Base-by-base conservation (phyloP, 2,329 filamentous ascomycete genomes). In the Paracoccidioides brasiliensis region DNA sequence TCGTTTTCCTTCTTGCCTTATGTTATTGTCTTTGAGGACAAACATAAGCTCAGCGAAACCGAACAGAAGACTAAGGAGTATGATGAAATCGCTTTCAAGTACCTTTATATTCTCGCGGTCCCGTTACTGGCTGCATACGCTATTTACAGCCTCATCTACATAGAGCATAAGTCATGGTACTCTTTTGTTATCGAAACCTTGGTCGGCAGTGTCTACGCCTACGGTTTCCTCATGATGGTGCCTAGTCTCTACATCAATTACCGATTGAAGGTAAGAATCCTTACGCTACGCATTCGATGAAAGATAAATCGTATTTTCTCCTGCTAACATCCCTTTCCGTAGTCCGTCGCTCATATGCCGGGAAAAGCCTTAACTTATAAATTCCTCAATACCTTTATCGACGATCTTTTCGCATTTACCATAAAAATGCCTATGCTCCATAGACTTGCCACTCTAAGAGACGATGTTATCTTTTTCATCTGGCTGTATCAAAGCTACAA, bases 191-290 rank as follows among this genome's bases (percentile, higher is more conserved):
- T 98, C 69, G 83, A 93, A 30, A 97, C 91, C 0, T 83, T 98
- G 8, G 93, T 98, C 28, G 93, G 90, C 9, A 91, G 86, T 45
- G 93, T 98, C 53, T 98, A 98, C 70, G 90, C 93, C 0, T 98
- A 98, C 69, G 93, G 93, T 4, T 98, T 98, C 79, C 76, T 98
- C 59, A 95, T 98, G 90, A 98, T 98, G 93, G 86, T 98, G 7
- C 93, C 93, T 12, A 86, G 84, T 57, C 78, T 98, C 38, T 98
- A 97, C 76, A 98, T 98, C 82, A 98, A 98, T 79, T 98, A 98
- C 77, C 85, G 91, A 10, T 82, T 98, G 63, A 95, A 91, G 79
- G 86, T 84, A 57, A 53, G 69, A 12, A 48, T 38, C 50, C 44
- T 12, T 15, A 15, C 37, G 12, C 22, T 6, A 0, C 41, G 4